phyloP scores from a whole-genome alignment of 371 early-diverging fungal genomes.

The Apophysomyces sp. region DNA sequence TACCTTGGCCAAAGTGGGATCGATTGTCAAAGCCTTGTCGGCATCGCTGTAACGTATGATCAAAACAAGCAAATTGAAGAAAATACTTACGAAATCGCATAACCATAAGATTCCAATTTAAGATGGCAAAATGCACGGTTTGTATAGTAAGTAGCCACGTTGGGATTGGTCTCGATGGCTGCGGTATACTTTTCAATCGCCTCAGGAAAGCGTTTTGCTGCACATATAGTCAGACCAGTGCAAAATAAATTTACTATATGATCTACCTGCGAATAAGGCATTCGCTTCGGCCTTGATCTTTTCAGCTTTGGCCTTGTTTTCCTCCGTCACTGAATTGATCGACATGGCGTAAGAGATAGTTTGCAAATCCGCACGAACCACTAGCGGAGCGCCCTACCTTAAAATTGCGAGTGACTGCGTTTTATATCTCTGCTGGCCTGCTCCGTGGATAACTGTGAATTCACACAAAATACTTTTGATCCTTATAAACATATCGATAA shows the following conservation, averaged over 20 bases:
- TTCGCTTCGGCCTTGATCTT: slow-evolving; percentile 78
- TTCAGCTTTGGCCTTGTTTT: slow-evolving; percentile 55
- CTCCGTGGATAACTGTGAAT: too few species aligned
- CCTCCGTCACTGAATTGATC: slow-evolving; percentile 32
- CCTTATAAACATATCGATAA: too few species aligned
- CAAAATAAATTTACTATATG: not conserved
- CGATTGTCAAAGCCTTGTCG: slow-evolving; percentile 79
- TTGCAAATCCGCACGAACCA: too few species aligned
- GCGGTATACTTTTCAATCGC: slow-evolving; percentile 86
- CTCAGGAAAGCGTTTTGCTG: slow-evolving; percentile 73
- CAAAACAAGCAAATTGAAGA: slow-evolving; percentile 5
- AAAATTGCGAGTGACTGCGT: too few species aligned
- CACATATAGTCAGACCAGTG: not conserved
- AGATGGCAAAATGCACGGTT: slow-evolving; percentile 94
- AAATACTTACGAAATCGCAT: slow-evolving; percentile 70
- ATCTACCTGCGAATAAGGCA: slow-evolving; percentile 65
- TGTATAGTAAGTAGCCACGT: slow-evolving; percentile 83
- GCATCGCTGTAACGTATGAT: slow-evolving; percentile 64
- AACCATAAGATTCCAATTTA: slow-evolving; percentile 86
- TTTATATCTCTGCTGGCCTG: too few species aligned
- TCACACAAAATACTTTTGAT: too few species aligned
- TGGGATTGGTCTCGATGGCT: slow-evolving; percentile 82
- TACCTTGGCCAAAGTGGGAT: slow-evolving; percentile 85
- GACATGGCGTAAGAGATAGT: not conserved
- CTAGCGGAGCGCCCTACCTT: too few species aligned